Base-by-base conservation (phyloP, 257 asterid genomes). In the Primulina huaijiensis region DNA sequence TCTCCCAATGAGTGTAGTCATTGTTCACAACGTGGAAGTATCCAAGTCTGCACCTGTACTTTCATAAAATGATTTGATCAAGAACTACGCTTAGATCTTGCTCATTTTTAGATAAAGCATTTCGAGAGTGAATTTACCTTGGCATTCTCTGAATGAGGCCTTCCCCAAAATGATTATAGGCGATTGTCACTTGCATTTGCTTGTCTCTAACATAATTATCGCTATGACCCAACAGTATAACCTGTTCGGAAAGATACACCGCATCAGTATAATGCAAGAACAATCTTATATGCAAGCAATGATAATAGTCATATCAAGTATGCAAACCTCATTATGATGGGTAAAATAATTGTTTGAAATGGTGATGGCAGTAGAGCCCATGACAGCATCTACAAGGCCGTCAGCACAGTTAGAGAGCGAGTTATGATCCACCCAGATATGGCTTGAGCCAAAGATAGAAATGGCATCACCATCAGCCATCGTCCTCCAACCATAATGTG, bases 1-100 rank as follows among this genome's bases (percentile, higher is more conserved):
- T 84, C 79, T 82, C 89, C 89, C 89, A 84, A 74, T 84, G 89
- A 73, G 89, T 84, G 60, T 84, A 84, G 83, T 84, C 89, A 60
- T 84, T 84, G 82, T 84, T 84, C 81, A 84, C 89, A 53, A 84
- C 89, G 52, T 84, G 89, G 79, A 84, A 84, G 74, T 84, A 84
- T 10, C 88, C 88, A 64, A 81, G 88, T 74, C 88, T 81, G 43
- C 87, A 84, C 82, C 89, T 84, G 85, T 3, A 43, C 7, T 43
- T 43, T 12, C 55, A 43, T 3, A 38, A 43, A 8, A 34, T 19
- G 23, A 38, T 50, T 14, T 17, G 57, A 50, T 50, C 21, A 50
- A 50, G 7, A 6, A 50, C 21, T 14, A 50, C n/a, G n/a, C 57
- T 6, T 7, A 34, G 8, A 34, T 50, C 8, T 16, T 16, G 57